A percentile compares a stretch with the other conserved stretches of the same genome.
Evolutionary conservation across 305 asterid genomes (phyloP).

Genomic region (Fraxinus sp.): DNA sequence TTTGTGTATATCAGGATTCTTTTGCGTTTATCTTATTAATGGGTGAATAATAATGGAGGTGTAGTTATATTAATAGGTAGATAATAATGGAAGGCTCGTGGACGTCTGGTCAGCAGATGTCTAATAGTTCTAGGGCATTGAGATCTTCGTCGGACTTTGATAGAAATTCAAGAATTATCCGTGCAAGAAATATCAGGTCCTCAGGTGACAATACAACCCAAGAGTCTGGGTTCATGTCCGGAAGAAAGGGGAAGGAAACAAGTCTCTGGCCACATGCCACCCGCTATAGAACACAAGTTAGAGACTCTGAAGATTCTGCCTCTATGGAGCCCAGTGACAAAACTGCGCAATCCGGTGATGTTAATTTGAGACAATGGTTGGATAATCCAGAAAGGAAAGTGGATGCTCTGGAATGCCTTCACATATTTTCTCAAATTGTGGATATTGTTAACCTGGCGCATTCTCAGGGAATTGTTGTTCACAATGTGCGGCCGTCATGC

Average conservation of each 20-base stretch:
- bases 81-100: constrained; percentile 84
- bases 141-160: constrained; percentile 44
- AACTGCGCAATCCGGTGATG: constrained; percentile 45
- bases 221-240: constrained; percentile 50
- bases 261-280: constrained; percentile 30
- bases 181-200: constrained; percentile 43
- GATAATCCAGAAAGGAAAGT: constrained; percentile 75
- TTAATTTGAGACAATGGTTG: constrained; percentile 90
- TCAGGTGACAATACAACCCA: constrained; percentile 48
- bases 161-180: constrained; percentile 47
- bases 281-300: constrained; percentile 31
- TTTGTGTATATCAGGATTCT: constrained; percentile 36
- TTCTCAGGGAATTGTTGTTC: constrained; percentile 76
- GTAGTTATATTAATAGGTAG: constrained; percentile 27
- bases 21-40: background rate
- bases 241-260: constrained; percentile 53
- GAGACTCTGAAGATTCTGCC: constrained; percentile 9
- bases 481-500: constrained; percentile 88
- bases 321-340: constrained; percentile 24
- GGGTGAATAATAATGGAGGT: constrained; percentile 61
- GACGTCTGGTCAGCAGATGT: constrained; percentile 72
- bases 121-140: constrained; percentile 44
- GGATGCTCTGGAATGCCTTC: constrained; percentile 77
- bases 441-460: constrained; percentile 82
- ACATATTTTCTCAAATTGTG: constrained; percentile 83